Conservation (phyloP, 768 basidiomycete genomes). For the Pleurotus salmoneostramineus region DNA sequence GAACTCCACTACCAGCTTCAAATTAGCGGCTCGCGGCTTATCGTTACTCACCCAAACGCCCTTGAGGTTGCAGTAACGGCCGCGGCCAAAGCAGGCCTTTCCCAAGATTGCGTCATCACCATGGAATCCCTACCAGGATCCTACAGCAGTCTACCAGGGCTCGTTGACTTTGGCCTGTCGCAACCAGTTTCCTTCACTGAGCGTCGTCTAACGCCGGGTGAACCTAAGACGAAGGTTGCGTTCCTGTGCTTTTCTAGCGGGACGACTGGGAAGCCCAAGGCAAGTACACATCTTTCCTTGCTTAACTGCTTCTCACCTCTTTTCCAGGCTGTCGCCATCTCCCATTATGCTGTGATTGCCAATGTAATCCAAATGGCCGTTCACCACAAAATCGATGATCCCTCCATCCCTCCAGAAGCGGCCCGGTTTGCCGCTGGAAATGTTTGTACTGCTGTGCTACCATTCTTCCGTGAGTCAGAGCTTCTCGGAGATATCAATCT, state of each 20-base stretch:
- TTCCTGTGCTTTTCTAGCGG: conserved; percentile 50
- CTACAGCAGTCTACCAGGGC: conserved; percentile 20
- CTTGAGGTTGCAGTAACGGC: conserved; percentile 24
- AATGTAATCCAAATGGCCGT: conserved; percentile 37
- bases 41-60: conserved; percentile 25
- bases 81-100: conserved; percentile 15
- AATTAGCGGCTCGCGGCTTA: conserved; percentile 23
- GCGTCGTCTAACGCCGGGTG: conserved; percentile 31
- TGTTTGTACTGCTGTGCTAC: conserved; percentile 30
- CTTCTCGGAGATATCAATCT: conserved; percentile 9
- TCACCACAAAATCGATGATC: conserved; percentile 24
- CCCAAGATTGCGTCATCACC: conserved; percentile 23
- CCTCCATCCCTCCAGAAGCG: conserved; percentile 21
- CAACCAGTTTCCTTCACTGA: conserved; percentile 29
- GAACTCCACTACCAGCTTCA: conserved; percentile 36
- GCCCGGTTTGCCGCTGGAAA: conserved; percentile 37
- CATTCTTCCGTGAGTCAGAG: conserved; percentile 26
- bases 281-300: conserved; percentile 3
- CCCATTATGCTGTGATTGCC: conserved; percentile 42
- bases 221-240: conserved; percentile 43
- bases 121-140: conserved; percentile 4
- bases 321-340: conserved; percentile 42
- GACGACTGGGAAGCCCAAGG: conserved; percentile 46
- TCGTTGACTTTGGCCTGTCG: conserved; percentile 26
- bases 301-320: neutral